phyloP scores from a whole-genome alignment of 2,329 filamentous ascomycete species.

The Neofusicoccum ribis region DNA sequence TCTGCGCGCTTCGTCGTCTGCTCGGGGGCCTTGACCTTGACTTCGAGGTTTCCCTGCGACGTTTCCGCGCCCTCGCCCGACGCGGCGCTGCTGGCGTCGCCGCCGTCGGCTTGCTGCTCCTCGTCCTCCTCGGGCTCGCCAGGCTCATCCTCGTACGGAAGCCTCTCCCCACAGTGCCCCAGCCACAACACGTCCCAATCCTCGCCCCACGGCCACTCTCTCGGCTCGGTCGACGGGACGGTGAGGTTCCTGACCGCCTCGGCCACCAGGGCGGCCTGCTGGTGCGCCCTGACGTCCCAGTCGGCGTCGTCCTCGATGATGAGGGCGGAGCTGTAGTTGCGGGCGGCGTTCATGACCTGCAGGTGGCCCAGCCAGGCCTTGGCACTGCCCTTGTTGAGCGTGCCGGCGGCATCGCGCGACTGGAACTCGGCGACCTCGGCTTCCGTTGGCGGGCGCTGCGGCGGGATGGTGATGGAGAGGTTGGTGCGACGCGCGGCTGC shows the following conservation, averaged over 20 bases:
- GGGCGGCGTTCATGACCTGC: conserved; percentile 16
- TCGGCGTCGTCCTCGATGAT: conserved; percentile 23
- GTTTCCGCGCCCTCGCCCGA: neutral
- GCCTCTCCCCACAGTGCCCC: conserved; percentile 17
- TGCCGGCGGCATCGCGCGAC: neutral
- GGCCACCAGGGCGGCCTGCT: conserved; percentile 1
- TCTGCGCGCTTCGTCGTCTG: neutral
- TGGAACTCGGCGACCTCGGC: neutral
- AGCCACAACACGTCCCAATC: conserved; percentile 20
- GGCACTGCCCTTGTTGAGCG: conserved; percentile 13
- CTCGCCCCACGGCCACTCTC: conserved; percentile 16
- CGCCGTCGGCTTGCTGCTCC: neutral
- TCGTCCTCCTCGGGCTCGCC: neutral
- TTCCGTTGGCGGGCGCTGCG: neutral
- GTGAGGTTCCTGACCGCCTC: conserved; percentile 13
- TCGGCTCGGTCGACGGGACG: neutral
- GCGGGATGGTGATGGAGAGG: conserved; percentile 19
- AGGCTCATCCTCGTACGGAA: conserved; percentile 3
- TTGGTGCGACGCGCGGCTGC: conserved; percentile 19
- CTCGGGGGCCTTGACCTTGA: too few relatives aligned
- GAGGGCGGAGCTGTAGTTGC: conserved; percentile 11
- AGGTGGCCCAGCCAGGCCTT: conserved; percentile 22
- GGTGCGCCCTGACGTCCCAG: conserved; percentile 20
- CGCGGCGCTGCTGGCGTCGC: neutral
- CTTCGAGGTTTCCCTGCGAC: too few relatives aligned